Evolutionary conservation across 2,329 filamentous ascomycete species (phyloP).

Genomic region (Coniochaeta prunicola): DNA sequence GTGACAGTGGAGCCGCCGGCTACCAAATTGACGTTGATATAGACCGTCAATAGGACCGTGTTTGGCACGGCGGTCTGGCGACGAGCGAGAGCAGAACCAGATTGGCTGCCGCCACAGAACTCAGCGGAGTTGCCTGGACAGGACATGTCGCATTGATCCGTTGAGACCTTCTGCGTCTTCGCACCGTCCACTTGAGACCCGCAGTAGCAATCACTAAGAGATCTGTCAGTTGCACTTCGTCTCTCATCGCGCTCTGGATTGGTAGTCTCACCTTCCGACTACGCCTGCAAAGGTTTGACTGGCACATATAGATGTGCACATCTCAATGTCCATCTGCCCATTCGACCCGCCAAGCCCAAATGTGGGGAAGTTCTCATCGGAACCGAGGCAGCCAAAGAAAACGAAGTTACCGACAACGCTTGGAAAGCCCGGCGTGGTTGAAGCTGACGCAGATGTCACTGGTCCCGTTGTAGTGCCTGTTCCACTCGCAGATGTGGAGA

Average conservation of each 20-base stretch:
- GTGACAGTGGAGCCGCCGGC: not conserved
- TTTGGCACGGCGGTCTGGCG: not conserved
- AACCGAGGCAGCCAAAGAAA: constrained; percentile 1
- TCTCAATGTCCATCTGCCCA: not conserved
- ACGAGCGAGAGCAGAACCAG: not conserved
- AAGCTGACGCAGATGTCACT: not conserved
- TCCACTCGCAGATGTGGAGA: not conserved
- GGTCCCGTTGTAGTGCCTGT: not conserved
- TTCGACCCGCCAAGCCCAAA: not conserved
- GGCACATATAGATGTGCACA: not conserved
- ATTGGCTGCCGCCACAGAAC: not conserved
- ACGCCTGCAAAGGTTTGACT: not conserved
- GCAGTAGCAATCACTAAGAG: not conserved
- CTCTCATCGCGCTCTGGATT: not conserved
- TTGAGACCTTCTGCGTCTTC: not conserved
- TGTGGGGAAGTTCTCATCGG: constrained; percentile 1
- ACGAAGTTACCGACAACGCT: not conserved
- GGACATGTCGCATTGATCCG: not conserved
- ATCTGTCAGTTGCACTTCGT: not conserved
- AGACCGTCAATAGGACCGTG: not conserved
- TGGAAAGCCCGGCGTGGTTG: not conserved
- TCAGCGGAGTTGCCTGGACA: not conserved
- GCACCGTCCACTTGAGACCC: not conserved
- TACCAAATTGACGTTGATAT: not conserved
- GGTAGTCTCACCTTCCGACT: not conserved